Evolutionary conservation across 345 rosid genomes (phyloP), one percentile per base, ranked within the genome.

Genomic region (Raphanus raphanistrum): DNA sequence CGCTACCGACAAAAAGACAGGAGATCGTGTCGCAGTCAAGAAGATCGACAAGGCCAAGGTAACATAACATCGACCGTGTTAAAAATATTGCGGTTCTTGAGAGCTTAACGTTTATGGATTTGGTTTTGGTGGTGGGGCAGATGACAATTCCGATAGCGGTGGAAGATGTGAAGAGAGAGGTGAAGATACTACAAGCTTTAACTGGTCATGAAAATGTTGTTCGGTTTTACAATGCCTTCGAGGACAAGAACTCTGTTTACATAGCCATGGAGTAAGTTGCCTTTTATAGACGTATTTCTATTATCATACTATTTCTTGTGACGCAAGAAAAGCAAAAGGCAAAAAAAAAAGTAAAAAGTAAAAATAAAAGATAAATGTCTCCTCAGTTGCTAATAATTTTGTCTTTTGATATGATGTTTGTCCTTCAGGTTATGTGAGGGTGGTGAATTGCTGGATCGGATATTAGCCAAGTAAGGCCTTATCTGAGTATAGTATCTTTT

Each of bases 221-320:
- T 69, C 89, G 85, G 77, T 96, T 93, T 79, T 58, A 91, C 65
- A 84, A 90, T 74, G 89, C 98, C 25, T 93, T 93, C 29, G 98
- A 93, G 76, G 97, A 93, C 73, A 93, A 93, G 65, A 84, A 88
- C 76, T 93, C 89, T 86, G 98, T 96, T 41, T 93, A 88, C 81
- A 93, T 96, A 36, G 98, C 84, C 29, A 96, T 96, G 99, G 99
- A 96, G 98, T 96, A 88, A 86, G 97, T 84, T 2, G 7, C n/a
- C 68, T 58, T 54, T 26, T 38, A 21, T 3, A 13, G 21, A 12
- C 31, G 0, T 27, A n/a, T n/a, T n/a, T n/a, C n/a, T n/a, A n/a
- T n/a, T n/a, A n/a, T n/a, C n/a, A 3, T 50, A 32, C 8, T 6
- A 9, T 71, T 72, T 65, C 77, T 71, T 77, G 67, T 0, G 2